Base-by-base conservation (phyloP, 1,284 basidiomycete species). In the Leccinum solheimii region DNA sequence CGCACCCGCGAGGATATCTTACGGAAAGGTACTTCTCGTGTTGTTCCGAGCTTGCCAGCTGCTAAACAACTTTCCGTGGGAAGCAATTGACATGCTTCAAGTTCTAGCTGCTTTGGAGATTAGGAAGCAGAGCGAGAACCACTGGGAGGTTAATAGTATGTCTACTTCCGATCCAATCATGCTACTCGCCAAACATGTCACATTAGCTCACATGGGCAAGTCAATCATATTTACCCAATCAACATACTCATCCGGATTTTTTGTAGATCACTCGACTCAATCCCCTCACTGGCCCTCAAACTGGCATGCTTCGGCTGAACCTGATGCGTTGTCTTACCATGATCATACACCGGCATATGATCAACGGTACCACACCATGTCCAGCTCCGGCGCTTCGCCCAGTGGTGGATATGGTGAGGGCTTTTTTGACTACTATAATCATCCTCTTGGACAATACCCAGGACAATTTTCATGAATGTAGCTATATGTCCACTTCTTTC, bases 1-100 rank as follows among this genome's bases (percentile, higher is more conserved):
- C 57, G 48, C 14, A 71, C 59, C 9, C 68, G 70, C 1, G 43
- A 64, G 1, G 72, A 72, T 16, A 57, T 59, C 52, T 55, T 71
- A 3, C 59, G 5, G 5, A 65, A 63, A 69, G 68, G 70, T 72
- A 38, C 21, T 54, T 13, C 16, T 14, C 11, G 9, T 27, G n/a
- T 27, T 34, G 10, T 53, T 38, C 16, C 21, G 14, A 27, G 14
- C 11, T 16, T 36, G 9, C 53, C 19, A 55, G 5, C 3, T n/a
- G 10, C 50, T 66, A 11, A 66, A 62, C 55, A 26, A 26, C 6
- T 50, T 55, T 16, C 19, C n/a, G 2, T 3, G 8, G 2, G 27
- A 55, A 69, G 69, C 60, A 2, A 68, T 45, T 10, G 43, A 57
- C 2, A 45, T 69, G 6, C 56, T 69, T 6, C 26, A 26, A 26